Evolutionary conservation across 2,329 filamentous ascomycete species (phyloP), one percentile per base, ranked within the genome.

Genomic region (Clarireedia sp.): DNA sequence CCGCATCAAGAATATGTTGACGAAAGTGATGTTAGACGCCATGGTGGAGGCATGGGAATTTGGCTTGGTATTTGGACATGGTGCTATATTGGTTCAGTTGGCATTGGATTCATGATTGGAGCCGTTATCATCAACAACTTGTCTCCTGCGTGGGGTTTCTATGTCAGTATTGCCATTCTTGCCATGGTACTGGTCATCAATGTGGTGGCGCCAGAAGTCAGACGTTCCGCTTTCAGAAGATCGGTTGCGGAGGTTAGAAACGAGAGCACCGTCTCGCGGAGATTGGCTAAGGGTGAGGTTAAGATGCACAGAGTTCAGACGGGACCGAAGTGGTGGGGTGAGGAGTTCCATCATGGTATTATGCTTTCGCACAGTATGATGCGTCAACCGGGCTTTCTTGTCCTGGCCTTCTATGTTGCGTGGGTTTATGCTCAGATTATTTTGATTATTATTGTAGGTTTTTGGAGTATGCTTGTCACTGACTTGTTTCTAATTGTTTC

Each of bases 351-450:
- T 69, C 86, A 88, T 45, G 88, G 87, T 9, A 64, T 87, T 19
- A 73, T 81, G 17, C 74, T 92, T 45, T 83, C 79, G 48, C 68
- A 79, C 19, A 81, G 84, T 64, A 90, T 91, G 87, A 73, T 89
- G 50, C 79, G 78, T 38, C 87, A 91, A 66, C 80, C 85, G 3
- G 87, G 87, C 0, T 91, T 90, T 67, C 70, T 82, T n/a, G 71
- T 89, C 29, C 74, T 91, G 65, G 79, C 85, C 1, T 58, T 87
- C n/a, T 91, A 91, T 68, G 74, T 84, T 14, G 84, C 79, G 6
- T 91, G 87, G 87, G 87, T 90, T 46, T 89, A 90, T 67, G 85
- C 85, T 2, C 85, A 90, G 64, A 77, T 89, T 2, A 85, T 89
- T 5, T 73, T 91, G 54, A 76, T 89, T 56, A 87, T 90, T 57